Evolutionary conservation across 768 basidiomycete genomes (phyloP), one percentile per base, ranked within the genome.

Genomic region (Leccinum rimulosum): DNA sequence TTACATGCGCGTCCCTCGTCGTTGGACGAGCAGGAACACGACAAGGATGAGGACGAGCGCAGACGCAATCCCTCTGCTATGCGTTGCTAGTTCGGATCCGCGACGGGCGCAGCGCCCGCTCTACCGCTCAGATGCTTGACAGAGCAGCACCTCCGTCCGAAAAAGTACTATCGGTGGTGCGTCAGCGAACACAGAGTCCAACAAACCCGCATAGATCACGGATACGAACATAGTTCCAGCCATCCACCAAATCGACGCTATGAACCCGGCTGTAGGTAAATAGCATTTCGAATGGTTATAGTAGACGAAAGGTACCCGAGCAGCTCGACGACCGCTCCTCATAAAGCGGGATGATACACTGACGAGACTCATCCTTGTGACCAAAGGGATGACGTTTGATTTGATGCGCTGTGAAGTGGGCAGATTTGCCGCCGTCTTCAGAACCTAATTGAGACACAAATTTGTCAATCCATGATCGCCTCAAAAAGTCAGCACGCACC

Each of bases 81-180:
- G 2, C 47, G 69, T 14, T 27, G 30, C 49, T 69, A 70, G 14
- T 36, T 19, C 2, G 65, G 60, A 19, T 71, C 67, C 1, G 52
- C 58, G 1, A 61, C 27, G 5, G 70, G 68, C 27, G 68, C 70
- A 12, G 36, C 28, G 0, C 72, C 70, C 4, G 62, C 0, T 12
- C 54, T 55, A 0, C 73, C 73, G 1, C 73, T 73, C 60, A 74
- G 40, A 15, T 71, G 63, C 71, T 54, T 74, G 71, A 25, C 71
- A 66, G 0, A 83, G 72, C 56, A 75, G 68, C 31, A 75, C 73
- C n/a, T 81, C 75, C 61, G 78, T 47, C 76, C 74, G 56, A 83
- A 83, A 25, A 72, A 81, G 69, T 76, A 73, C 82, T 82, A 48
- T 50, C 19, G 6, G 7, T 3, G 12, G 49, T 36, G 14, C 2